Conservation (phyloP, 371 early-diverging fungal genomes). For the Lichtheimia ornata region DNA sequence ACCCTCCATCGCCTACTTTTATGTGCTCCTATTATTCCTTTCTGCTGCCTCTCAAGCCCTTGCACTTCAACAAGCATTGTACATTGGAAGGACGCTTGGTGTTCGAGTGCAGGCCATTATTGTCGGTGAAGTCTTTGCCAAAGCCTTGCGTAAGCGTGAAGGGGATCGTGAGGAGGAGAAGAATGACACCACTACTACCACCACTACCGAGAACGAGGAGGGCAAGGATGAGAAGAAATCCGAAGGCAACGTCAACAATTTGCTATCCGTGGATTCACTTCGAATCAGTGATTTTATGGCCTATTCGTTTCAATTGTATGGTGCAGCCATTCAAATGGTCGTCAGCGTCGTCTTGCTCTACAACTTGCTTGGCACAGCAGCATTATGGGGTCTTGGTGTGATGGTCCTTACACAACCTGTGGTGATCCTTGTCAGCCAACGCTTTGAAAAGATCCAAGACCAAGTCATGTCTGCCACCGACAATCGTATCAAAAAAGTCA, state of each 20-base stretch:
- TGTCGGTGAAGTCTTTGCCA: conserved; percentile 60
- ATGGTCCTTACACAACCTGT: conserved; percentile 65
- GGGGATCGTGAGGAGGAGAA: no score
- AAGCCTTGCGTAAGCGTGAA: conserved; percentile 52
- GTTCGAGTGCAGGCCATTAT: conserved; percentile 60
- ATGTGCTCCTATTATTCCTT: conserved; percentile 62
- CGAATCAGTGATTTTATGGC: conserved; percentile 54
- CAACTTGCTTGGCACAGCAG: conserved; percentile 61
- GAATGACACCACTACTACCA: conserved; percentile 26
- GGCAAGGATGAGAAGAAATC: conserved; percentile 19
- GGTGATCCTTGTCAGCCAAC: conserved; percentile 51
- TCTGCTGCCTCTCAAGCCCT: conserved; percentile 48
- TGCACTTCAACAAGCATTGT: conserved; percentile 51
- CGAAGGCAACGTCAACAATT: conserved; percentile 51
- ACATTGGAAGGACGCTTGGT: conserved; percentile 55
- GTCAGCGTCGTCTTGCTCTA: conserved; percentile 65
- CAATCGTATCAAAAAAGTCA: conserved; percentile 64
- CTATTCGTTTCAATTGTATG: conserved; percentile 60
- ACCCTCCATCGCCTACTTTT: conserved; percentile 50
- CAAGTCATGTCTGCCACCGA: conserved; percentile 64
- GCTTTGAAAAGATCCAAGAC: conserved; percentile 51
- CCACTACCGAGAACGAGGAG: conserved; percentile 13
- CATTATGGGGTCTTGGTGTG: conserved; percentile 64
- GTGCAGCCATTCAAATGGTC: conserved; percentile 58
- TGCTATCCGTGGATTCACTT: conserved; percentile 61